A percentile compares a stretch with the other conserved stretches of the same genome.
These are phyloP conservation scores for Juglanconis sp. DNA, from an alignment of 2,329 filamentous ascomycete genomes.

Conservation along the genomic window DNA sequence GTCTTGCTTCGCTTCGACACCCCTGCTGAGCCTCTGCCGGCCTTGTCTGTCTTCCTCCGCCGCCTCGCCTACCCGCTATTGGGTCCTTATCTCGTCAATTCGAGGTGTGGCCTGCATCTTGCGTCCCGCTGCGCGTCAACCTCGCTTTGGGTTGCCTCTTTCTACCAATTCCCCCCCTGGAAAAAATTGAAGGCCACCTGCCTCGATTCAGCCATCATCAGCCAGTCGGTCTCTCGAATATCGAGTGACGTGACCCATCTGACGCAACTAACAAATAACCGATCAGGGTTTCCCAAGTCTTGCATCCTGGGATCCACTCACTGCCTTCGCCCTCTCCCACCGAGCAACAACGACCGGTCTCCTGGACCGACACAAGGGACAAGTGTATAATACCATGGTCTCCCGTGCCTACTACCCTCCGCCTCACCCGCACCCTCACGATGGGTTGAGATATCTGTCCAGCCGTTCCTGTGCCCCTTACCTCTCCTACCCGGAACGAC, in stretches of 20 bases:
- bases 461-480: slow-evolving; percentile 37
- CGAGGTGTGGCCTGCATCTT: slow-evolving; percentile 11
- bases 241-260: slow-evolving; percentile 13
- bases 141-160: slow-evolving; percentile 19
- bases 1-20: slow-evolving; percentile 16
- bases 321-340: not conserved
- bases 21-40: slow-evolving; percentile 6
- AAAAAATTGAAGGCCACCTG: slow-evolving; percentile 5
- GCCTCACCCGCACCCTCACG: slow-evolving; percentile 21
- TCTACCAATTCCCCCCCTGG: slow-evolving; percentile 4
- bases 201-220: slow-evolving; percentile 12
- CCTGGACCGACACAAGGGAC: not conserved
- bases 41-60: slow-evolving; percentile 4
- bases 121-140: slow-evolving; percentile 11
- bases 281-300: not conserved
- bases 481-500: slow-evolving; percentile 33
- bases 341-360: not conserved
- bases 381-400: slow-evolving; percentile 35
- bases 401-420: slow-evolving; percentile 37
- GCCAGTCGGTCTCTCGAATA: slow-evolving; percentile 9
- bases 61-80: slow-evolving; percentile 4
- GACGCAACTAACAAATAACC: slow-evolving; percentile 8
- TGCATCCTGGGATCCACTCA: slow-evolving; percentile 3
- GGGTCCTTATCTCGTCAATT: slow-evolving; percentile 8
- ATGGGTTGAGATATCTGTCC: slow-evolving; percentile 35